These are phyloP conservation scores for Fraxinus platypoda DNA, from an alignment of 305 asterid species.

Conservation along the genomic window DNA sequence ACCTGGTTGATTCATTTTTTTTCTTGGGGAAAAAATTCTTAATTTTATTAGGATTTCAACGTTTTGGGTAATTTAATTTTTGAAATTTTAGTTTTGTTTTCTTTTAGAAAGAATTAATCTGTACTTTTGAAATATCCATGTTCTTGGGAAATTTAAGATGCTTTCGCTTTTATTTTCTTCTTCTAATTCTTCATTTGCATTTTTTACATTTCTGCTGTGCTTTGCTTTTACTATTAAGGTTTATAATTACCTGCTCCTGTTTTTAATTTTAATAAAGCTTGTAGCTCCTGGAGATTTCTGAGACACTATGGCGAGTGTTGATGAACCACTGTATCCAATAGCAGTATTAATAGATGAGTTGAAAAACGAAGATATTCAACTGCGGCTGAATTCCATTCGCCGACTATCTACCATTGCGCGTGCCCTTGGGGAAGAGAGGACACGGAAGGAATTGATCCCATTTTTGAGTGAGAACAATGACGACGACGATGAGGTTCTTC, in stretches of 20 bases:
- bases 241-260: not conserved
- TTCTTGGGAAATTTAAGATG: constrained; percentile 2
- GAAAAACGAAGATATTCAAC: constrained; percentile 83
- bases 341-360: constrained; percentile 90
- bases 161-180: not conserved
- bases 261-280: constrained; percentile 14
- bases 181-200: not conserved
- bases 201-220: not conserved
- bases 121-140: constrained; percentile 1
- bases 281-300: constrained; percentile 12
- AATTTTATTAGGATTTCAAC: not conserved
- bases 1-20: not conserved
- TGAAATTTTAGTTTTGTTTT: not conserved
- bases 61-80: constrained; percentile 5
- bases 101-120: not conserved
- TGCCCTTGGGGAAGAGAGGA: constrained; percentile 90
- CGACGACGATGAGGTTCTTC: constrained; percentile 85
- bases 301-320: constrained; percentile 72
- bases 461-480: constrained; percentile 88
- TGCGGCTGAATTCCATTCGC: constrained; percentile 74
- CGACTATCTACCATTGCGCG: constrained; percentile 89
- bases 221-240: not conserved
- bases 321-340: constrained; percentile 89
- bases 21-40: not conserved
- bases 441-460: constrained; percentile 82